Conservation (phyloP, 2,329 filamentous ascomycete genomes). For the Pseudogymnoascus sp. region DNA sequence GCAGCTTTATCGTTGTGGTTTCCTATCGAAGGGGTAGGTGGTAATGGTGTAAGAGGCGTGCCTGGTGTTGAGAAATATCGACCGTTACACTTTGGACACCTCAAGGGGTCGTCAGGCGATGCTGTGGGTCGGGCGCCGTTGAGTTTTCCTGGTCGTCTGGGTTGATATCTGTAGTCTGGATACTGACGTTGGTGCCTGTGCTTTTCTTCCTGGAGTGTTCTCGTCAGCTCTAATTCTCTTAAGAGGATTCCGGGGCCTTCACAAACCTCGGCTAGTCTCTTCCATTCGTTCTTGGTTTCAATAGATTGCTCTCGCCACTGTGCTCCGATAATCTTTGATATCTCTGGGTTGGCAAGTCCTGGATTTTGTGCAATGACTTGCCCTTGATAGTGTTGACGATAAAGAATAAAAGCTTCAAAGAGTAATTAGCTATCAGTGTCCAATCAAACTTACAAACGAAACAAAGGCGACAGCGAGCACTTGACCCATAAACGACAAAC, state of each 20-base stretch:
- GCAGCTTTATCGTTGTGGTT: neutral
- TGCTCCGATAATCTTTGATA: constrained; percentile 88
- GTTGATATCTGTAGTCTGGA: constrained; percentile 91
- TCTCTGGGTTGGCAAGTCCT: constrained; percentile 89
- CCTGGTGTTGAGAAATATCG: constrained; percentile 31
- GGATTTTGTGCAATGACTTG: constrained; percentile 75
- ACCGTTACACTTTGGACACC: constrained; percentile 68
- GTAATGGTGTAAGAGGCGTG: constrained; percentile 29
- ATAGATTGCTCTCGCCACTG: constrained; percentile 78
- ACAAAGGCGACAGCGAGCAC: constrained; percentile 8
- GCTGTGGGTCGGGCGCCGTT: constrained; percentile 27
- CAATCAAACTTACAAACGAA: constrained; percentile 15
- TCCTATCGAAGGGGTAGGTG: constrained; percentile 21
- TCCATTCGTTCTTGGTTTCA: constrained; percentile 79
- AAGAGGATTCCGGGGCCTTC: neutral
- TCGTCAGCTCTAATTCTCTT: neutral
- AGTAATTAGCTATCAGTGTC: constrained; percentile 27
- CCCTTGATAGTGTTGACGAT: constrained; percentile 86
- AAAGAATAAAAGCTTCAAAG: constrained; percentile 85
- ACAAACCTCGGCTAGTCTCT: constrained; percentile 70
- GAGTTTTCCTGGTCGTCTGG: constrained; percentile 37
- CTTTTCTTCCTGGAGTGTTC: constrained; percentile 68
- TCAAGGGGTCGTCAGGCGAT: constrained; percentile 43
- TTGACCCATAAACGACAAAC: constrained; percentile 13
- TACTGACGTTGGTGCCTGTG: constrained; percentile 81